Evolutionary conservation across 2,329 filamentous ascomycete species (phyloP).

Genomic region (Neonectria sp.): DNA sequence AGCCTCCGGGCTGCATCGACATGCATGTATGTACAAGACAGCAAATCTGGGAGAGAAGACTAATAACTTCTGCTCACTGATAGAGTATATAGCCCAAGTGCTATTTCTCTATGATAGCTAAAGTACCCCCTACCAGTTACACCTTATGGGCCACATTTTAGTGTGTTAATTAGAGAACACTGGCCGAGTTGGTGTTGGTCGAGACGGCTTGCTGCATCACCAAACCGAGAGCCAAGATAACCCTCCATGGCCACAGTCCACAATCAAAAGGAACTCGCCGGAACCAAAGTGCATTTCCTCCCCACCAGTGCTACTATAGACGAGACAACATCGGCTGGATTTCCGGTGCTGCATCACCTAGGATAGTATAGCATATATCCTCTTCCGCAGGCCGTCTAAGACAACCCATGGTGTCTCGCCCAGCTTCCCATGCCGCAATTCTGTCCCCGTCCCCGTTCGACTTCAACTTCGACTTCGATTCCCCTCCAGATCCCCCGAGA

Average conservation of each 20-base stretch:
- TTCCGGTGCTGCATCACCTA: not conserved
- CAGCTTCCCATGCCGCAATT: not conserved
- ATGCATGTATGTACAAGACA: not conserved
- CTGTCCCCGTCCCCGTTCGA: not conserved
- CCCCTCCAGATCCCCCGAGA: not conserved
- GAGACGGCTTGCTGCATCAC: slow-evolving; percentile 28
- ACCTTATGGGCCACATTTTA: too few species aligned
- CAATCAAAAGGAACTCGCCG: not conserved
- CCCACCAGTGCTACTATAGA: not conserved
- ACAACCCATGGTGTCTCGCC: not conserved
- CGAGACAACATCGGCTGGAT: not conserved
- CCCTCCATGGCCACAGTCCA: not conserved
- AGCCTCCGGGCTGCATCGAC: not conserved
- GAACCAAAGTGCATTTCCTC: not conserved
- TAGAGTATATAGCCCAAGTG: too few species aligned
- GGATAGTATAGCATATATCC: too few species aligned
- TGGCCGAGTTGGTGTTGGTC: slow-evolving; percentile 21
- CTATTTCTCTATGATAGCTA: too few species aligned
- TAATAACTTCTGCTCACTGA: too few species aligned
- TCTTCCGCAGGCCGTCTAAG: not conserved
- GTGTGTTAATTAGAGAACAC: not conserved
- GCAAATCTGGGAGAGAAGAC: slow-evolving; percentile 1
- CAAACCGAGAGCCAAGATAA: slow-evolving; percentile 5
- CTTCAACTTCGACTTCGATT: not conserved
- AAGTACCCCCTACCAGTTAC: too few species aligned